Evolutionary conservation across 164 flowering plant genomes (phyloP), one percentile per base, ranked within the genome.

Genomic region (Annona squamosa): DNA sequence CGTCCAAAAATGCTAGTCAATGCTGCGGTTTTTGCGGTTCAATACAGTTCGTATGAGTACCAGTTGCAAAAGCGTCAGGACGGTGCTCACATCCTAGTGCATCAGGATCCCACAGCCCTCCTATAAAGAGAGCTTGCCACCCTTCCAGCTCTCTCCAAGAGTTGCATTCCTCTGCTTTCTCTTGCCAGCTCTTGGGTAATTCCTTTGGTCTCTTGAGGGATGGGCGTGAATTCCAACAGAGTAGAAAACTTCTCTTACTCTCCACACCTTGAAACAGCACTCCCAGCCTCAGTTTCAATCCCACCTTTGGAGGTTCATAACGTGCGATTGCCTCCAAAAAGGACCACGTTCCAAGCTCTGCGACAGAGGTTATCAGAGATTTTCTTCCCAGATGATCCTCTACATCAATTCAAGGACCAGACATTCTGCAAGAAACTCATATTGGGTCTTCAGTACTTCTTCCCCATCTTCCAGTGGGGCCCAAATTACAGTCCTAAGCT

Each of bases 311-410:
- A 86, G 67, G 71, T 86, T 16, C 97, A 91, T 81, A 76, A 65
- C 42, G 97, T 92, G 42, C 83, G 87, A 68, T 70, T 90, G 76
- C 97, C 97, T 46, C 95, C 95, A 9, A 66, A 73, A 26, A 82
- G 68, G 48, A 83, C 83, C 68, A 82, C 88, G 16, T 65, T 85
- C 17, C 81, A 87, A 74, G 86, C 87, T 68, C 83, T 92, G n/a
- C 82, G 77, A 76, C 88, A 82, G 63, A 76, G 88, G 59, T 75
- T 90, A 4, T 75, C 86, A 3, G 98, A 95, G 75, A 85, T 90
- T 18, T 95, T 95, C 81, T 91, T 95, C 90, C 94, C 98, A 1
- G 99, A 95, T 72, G 92, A 92, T 52, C 98, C 98, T 5, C 78
- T 94, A 7, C 81, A 87, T 77, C 77, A 79, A 70, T 91, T 92